Conservation (phyloP, 345 rosid species). For the Euclidium syriacum region DNA sequence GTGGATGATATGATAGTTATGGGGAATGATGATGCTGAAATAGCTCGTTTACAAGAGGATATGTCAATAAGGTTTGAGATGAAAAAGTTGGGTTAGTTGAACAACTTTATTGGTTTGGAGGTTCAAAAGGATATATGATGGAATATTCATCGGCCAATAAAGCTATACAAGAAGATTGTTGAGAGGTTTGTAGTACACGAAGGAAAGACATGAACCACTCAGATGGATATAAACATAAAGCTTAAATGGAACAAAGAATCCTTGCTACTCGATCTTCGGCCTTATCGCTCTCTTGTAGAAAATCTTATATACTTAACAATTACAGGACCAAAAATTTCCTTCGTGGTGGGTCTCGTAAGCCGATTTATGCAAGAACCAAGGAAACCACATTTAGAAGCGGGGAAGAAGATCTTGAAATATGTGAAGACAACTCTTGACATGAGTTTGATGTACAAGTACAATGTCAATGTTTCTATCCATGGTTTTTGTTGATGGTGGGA, state of each 20-base stretch:
- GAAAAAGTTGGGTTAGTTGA: constrained; percentile 4
- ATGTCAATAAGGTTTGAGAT: not conserved
- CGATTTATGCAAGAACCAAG: no score
- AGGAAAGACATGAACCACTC: not conserved
- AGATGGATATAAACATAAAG: not conserved
- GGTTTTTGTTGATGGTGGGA: not conserved
- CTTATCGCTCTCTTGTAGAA: no score
- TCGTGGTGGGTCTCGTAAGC: no score
- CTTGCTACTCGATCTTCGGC: no score
- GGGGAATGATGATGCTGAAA: not conserved
- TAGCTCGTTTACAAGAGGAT: not conserved
- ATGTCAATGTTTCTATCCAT: not conserved
- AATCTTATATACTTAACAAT: no score
- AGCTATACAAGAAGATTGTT: not conserved
- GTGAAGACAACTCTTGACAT: not conserved
- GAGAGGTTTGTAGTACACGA: not conserved
- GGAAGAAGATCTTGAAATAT: no score
- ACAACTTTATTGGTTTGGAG: constrained; percentile 2
- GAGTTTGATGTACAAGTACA: not conserved
- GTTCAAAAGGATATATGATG: not conserved
- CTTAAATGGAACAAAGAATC: not conserved
- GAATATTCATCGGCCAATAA: constrained; percentile 9
- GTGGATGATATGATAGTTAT: not conserved
- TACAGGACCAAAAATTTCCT: no score
- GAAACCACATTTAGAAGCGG: no score